Conservation (phyloP, 106 monocot species). For the Platanthera zijinensis region DNA sequence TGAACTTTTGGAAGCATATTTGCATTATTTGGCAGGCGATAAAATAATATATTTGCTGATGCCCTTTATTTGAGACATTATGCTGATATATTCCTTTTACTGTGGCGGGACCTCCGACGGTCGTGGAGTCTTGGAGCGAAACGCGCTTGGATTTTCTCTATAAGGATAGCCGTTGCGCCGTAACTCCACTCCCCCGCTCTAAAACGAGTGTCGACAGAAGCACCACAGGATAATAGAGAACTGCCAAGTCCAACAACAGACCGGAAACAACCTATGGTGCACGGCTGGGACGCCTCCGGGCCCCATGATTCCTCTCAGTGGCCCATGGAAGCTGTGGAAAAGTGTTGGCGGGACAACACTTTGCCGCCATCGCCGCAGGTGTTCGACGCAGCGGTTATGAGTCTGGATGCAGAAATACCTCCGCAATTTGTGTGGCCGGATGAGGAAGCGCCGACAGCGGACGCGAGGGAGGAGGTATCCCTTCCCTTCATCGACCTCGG, state of each 20-base stretch:
- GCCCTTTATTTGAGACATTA: too few relatives aligned
- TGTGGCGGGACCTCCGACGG: too few relatives aligned
- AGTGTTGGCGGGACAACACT: background rate
- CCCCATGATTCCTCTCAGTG: background rate
- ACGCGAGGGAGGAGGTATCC: conserved; percentile 37
- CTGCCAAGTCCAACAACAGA: background rate
- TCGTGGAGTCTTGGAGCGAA: too few relatives aligned
- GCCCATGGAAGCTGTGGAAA: background rate
- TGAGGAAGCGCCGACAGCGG: conserved; percentile 45
- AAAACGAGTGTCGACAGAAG: background rate
- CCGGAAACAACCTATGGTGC: background rate
- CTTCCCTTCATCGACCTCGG: conserved; percentile 70
- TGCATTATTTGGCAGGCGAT: too few relatives aligned
- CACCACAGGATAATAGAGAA: background rate
- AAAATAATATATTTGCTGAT: too few relatives aligned
- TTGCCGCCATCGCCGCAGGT: conserved; percentile 10
- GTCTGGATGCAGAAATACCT: conserved; percentile 35
- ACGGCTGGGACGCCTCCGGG: background rate
- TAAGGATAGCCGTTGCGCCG: too few relatives aligned
- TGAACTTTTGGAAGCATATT: too few relatives aligned
- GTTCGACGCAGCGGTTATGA: conserved; percentile 44
- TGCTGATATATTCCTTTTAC: too few relatives aligned
- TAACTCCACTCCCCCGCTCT: background rate
- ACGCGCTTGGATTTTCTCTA: too few relatives aligned
- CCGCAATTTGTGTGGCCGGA: conserved; percentile 63